Percentiles rank a stretch among this genome's conserved stretches.
Evolutionary conservation across 495 filamentous ascomycete species (phyloP).

Genomic region (Aspergillus ostianus): DNA sequence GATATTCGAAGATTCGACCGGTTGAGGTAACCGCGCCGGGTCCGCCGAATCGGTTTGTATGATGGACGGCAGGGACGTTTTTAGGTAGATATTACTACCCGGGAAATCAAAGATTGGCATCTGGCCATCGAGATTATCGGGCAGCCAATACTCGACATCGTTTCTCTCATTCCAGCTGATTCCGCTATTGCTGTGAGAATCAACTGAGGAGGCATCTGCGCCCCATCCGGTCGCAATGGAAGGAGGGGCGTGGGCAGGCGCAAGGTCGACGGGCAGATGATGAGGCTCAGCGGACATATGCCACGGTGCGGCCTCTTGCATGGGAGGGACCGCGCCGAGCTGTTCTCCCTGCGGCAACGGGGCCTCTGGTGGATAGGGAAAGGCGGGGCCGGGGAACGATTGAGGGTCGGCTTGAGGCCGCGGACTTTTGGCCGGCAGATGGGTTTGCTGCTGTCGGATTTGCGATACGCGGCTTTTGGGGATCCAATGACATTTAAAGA

Average conservation of each 20-base stretch:
- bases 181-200: conserved; percentile 22
- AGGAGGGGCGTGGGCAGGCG: conserved; percentile 20
- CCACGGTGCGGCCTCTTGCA: conserved; percentile 24
- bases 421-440: conserved; percentile 17
- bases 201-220: conserved; percentile 23
- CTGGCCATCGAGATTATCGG: conserved; percentile 36
- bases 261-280: conserved; percentile 27
- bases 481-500: not conserved
- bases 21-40: conserved; percentile 22
- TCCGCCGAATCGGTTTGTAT: conserved; percentile 29
- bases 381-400: conserved; percentile 6
- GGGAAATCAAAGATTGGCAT: conserved; percentile 39
- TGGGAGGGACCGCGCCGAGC: conserved; percentile 11
- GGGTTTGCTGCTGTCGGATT: conserved; percentile 42
- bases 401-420: conserved; percentile 17
- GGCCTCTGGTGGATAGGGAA: conserved; percentile 10
- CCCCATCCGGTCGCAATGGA: conserved; percentile 24
- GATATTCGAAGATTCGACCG: conserved; percentile 21
- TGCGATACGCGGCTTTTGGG: conserved; percentile 37
- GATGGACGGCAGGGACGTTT: conserved; percentile 40
- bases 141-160: conserved; percentile 43
- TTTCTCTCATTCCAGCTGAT: conserved; percentile 34
- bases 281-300: conserved; percentile 23
- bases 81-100: conserved; percentile 40
- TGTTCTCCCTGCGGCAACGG: conserved; percentile 21